phyloP scores from a whole-genome alignment of 2,329 filamentous ascomycete species.

The Colletotrichum australisinense region DNA sequence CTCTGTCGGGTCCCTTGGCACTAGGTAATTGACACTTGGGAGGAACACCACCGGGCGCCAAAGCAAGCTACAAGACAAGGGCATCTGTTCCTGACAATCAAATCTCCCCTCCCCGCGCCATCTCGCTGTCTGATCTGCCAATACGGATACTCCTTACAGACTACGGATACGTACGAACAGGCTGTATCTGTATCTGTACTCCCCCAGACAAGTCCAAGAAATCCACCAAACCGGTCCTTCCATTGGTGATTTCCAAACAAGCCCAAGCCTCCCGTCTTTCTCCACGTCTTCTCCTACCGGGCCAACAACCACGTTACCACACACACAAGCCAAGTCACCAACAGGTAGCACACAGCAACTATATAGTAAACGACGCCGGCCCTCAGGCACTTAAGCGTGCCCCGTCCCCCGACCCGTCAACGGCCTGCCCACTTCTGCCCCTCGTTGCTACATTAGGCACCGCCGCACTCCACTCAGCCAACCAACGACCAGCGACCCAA shows the following conservation, averaged over 20 bases:
- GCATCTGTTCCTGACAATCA: conserved; percentile 4
- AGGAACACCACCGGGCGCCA: conserved; percentile 16
- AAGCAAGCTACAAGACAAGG: neutral
- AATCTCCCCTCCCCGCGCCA: neutral
- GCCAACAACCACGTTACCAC: neutral
- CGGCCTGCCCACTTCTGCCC: conserved; percentile 32
- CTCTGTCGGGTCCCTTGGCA: neutral
- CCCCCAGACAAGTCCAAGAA: neutral
- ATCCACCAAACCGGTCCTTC: conserved; percentile 5
- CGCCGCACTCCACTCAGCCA: conserved; percentile 27
- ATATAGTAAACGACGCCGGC: neutral
- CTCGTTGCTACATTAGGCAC: conserved; percentile 35
- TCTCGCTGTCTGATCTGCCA: neutral
- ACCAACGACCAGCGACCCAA: conserved; percentile 26
- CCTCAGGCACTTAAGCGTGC: neutral
- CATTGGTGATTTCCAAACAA: conserved; percentile 11
- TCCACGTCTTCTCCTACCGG: neutral
- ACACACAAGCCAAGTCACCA: neutral
- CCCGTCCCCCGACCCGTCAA: conserved; percentile 4
- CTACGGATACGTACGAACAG: neutral
- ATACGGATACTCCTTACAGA: neutral
- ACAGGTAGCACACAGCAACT: neutral
- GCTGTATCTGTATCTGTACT: neutral
- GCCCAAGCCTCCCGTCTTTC: neutral
- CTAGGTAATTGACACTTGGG: conserved; percentile 9